These are phyloP conservation scores for Trametes hirsuta DNA, from an alignment of 1,284 basidiomycete genomes.

Conservation along the genomic window DNA sequence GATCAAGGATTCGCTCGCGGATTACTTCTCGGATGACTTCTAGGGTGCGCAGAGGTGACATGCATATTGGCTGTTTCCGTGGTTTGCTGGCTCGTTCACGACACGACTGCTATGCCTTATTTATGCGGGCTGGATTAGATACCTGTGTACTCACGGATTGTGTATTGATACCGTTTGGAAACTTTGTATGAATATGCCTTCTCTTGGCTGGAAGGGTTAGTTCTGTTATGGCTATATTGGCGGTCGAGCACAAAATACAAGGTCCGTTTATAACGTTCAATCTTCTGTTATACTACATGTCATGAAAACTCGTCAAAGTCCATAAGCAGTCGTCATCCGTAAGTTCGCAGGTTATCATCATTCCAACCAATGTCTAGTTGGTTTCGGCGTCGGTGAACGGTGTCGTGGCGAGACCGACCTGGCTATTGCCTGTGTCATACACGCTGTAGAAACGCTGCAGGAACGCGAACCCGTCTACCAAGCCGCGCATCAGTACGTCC, in stretches of 20 bases:
- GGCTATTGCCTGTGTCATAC: constrained; percentile 58
- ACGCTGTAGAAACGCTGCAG: constrained; percentile 70
- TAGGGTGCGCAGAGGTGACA: constrained; percentile 8
- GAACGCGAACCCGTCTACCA: constrained; percentile 39
- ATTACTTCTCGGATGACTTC: constrained; percentile 39
- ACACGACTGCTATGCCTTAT: not conserved
- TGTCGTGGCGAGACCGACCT: constrained; percentile 51
- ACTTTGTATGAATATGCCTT: not conserved
- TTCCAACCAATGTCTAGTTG: constrained; percentile 37
- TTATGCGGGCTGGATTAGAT: constrained; percentile 10
- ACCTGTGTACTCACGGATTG: not conserved
- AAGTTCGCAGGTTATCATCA: too few relatives aligned
- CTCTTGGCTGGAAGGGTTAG: too few relatives aligned
- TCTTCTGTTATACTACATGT: not conserved
- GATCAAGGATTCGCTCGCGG: constrained; percentile 37
- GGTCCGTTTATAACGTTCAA: not conserved
- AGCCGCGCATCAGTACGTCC: constrained; percentile 1
- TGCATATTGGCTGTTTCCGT: not conserved
- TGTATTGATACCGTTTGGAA: not conserved
- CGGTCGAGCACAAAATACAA: too few relatives aligned
- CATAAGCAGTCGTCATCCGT: not conserved
- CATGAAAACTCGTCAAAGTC: not conserved
- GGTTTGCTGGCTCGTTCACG: not conserved
- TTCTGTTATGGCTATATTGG: too few relatives aligned
- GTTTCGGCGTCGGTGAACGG: constrained; percentile 43